phyloP scores from a whole-genome alignment of 768 basidiomycete genomes.

The Russula dissimulans region DNA sequence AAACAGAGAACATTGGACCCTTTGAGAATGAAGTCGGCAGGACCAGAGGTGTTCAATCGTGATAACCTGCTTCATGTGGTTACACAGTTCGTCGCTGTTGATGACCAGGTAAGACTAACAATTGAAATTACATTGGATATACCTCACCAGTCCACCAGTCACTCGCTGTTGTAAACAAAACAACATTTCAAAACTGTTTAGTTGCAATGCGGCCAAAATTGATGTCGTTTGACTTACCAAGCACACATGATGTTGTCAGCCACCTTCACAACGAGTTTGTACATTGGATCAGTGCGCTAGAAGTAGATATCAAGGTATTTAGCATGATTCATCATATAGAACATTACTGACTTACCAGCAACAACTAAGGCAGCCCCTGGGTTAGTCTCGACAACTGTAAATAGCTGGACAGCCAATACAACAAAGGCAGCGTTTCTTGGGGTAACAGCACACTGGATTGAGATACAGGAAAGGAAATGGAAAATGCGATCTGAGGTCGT shows the following conservation, averaged over 20 bases:
- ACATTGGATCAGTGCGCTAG: not conserved
- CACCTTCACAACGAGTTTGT: not conserved
- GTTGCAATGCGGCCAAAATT: too few relatives aligned
- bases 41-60: too few relatives aligned
- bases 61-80: not conserved
- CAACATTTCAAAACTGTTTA: too few relatives aligned
- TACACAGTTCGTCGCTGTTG: not conserved
- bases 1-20: too few relatives aligned
- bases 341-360: too few relatives aligned
- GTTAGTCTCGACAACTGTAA: slow-evolving; percentile 12
- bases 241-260: not conserved
- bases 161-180: too few relatives aligned
- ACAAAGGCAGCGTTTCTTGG: slow-evolving; percentile 24
- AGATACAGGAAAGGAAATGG: slow-evolving; percentile 21
- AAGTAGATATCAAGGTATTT: not conserved
- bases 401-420: slow-evolving; percentile 20
- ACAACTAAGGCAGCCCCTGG: slow-evolving; percentile 15
- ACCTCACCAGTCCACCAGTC: too few relatives aligned
- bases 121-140: too few relatives aligned
- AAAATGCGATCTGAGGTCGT: slow-evolving; percentile 20
- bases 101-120: too few relatives aligned
- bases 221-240: too few relatives aligned
- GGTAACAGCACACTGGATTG: slow-evolving; percentile 21
- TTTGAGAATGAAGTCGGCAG: too few relatives aligned
- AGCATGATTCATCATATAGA: too few relatives aligned